Base-by-base conservation (phyloP, 225 moss, liverwort and hornwort species). In the Asterella californica region DNA sequence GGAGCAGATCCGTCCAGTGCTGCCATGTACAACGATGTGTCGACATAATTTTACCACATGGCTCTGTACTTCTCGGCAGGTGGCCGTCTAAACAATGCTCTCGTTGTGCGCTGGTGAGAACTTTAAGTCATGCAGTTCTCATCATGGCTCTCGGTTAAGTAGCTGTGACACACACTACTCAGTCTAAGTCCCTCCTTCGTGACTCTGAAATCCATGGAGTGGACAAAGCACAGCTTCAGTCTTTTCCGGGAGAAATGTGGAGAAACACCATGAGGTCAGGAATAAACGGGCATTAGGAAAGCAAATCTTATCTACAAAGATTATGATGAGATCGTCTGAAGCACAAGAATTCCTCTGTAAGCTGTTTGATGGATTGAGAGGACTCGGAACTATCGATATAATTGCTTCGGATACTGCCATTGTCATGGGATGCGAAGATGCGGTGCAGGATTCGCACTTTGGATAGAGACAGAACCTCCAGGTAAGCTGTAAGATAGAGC, bases 361-460 rank as follows among this genome's bases (percentile, higher is more conserved):
- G 71, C 81, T 84, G 47, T 89, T 76, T 10, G 88, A 97, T 88
- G 91, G 92, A 77, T 88, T 97, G 22, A 94, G 97, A 79, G 97
- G 97, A 59, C 90, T 97, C 34, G 97, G 97, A 47, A 94, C 94
- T 60, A 92, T 93, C 63, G 84, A 93, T 46, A 89, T 97, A 25
- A 94, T 94, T 88, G 91, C 94, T 65, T 89, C 94, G 47, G 97
- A 97, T 86, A 97, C 97, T 47, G 94, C 97, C 69, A 94, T 97
- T 83, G 93, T 97, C 45, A 97, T 97, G 97, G 91, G 88, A 52
- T 89, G 94, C 86, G 87, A 86, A 18, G 92, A 91, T 64, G 85
- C 94, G 32, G 94, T 94, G 72, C 84, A 90, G 71, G 94, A 91
- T 80, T 92, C 60, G 94, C 93, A 76, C 84, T 87, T 34, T 97